Evolutionary conservation across 495 filamentous ascomycete genomes (phyloP).

Genomic region (Penicillium silybi): DNA sequence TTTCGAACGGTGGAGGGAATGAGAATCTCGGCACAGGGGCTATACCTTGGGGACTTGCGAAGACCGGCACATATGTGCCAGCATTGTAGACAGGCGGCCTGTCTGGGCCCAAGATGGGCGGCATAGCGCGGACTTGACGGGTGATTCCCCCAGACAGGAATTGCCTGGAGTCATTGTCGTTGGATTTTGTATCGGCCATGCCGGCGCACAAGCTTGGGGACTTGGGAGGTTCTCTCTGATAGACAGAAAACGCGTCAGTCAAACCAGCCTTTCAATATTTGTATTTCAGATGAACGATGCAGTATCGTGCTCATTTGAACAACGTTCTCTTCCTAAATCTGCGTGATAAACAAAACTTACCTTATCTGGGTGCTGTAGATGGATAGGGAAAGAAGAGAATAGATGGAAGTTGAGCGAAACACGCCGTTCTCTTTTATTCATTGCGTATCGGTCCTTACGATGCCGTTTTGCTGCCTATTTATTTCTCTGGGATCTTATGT

Average conservation of each 20-base stretch:
- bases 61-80: neutral
- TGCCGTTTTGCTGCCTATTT: too few relatives aligned
- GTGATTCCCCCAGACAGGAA: neutral
- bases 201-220: neutral
- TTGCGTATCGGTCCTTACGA: too few relatives aligned
- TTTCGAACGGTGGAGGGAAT: neutral
- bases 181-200: neutral
- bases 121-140: neutral
- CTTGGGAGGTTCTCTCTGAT: neutral
- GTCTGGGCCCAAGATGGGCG: neutral
- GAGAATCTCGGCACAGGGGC: neutral
- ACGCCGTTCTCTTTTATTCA: too few relatives aligned
- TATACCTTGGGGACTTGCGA: neutral
- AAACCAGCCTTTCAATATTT: neutral
- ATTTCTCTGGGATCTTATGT: too few relatives aligned
- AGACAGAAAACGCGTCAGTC: neutral
- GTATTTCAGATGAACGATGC: too few relatives aligned
- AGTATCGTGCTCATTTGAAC: too few relatives aligned
- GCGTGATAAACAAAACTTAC: neutral
- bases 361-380: neutral
- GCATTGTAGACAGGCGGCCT: too few relatives aligned
- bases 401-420: neutral
- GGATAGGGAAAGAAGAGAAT: neutral
- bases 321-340: too few relatives aligned
- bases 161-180: neutral